Conservation (phyloP, 2,329 filamentous ascomycete species). For the Fusarium nematophilum region DNA sequence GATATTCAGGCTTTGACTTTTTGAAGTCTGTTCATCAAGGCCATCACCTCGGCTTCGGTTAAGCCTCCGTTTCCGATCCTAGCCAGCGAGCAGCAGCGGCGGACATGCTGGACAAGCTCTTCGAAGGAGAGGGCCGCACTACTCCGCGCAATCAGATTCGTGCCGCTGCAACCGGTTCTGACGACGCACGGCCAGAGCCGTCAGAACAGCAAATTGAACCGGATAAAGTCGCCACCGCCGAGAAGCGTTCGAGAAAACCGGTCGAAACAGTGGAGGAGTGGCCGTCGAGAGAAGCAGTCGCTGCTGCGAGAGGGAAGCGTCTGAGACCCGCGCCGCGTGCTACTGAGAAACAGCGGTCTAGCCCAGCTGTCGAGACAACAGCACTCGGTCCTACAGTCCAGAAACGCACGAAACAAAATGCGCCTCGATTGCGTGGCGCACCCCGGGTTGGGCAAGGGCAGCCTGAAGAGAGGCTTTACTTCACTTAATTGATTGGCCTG, state of each 20-base stretch:
- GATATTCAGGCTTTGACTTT: background rate
- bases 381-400: background rate
- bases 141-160: background rate
- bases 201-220: background rate
- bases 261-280: background rate
- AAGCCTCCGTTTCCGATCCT: background rate
- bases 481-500: background rate
- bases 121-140: background rate
- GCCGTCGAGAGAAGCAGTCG: background rate
- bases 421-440: background rate
- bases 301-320: background rate
- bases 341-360: background rate
- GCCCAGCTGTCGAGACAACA: too few relatives aligned
- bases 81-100: background rate
- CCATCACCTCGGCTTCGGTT: too few relatives aligned
- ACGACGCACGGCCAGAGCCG: background rate
- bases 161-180: background rate
- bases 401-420: background rate
- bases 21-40: too few relatives aligned
- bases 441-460: background rate
- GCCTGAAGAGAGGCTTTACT: background rate
- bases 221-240: background rate
- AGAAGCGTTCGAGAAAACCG: background rate
- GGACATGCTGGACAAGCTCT: slow-evolving; percentile 5
- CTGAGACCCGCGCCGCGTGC: background rate